phyloP scores from a whole-genome alignment of 1,284 basidiomycete genomes.

The Salmacisia buchloeana region DNA sequence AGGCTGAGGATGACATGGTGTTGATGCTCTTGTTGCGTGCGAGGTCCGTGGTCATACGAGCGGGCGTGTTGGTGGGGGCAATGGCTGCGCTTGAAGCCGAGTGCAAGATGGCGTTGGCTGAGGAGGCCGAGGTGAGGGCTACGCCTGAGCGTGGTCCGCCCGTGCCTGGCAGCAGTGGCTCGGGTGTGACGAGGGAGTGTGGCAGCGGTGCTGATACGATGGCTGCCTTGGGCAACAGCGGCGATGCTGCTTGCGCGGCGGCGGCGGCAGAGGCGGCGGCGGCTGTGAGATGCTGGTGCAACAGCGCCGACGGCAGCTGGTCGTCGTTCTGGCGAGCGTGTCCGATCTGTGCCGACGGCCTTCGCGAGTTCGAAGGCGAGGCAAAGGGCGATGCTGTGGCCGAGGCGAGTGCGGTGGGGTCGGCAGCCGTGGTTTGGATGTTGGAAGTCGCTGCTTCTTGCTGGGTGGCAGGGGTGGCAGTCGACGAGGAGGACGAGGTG shows the following conservation, averaged over 20 bases:
- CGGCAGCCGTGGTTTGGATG: slow-evolving; percentile 12
- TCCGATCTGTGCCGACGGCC: slow-evolving; percentile 18
- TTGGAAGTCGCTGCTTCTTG: slow-evolving; percentile 10
- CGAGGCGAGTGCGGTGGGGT: slow-evolving; percentile 13
- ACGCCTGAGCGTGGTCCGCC: slow-evolving; percentile 3
- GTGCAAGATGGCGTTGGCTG: not conserved
- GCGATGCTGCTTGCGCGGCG: not conserved
- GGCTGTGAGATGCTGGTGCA: slow-evolving; percentile 23
- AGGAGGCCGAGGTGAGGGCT: not conserved
- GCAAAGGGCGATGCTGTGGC: slow-evolving; percentile 15
- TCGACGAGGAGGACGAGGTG: not conserved
- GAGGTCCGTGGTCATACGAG: slow-evolving; percentile 27
- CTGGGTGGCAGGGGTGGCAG: not conserved
- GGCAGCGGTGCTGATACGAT: not conserved
- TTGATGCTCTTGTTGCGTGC: too few relatives aligned
- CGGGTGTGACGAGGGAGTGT: slow-evolving; percentile 3
- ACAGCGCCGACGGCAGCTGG: slow-evolving; percentile 23
- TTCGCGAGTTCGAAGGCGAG: slow-evolving; percentile 10
- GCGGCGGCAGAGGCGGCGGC: slow-evolving; percentile 12
- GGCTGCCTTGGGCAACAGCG: not conserved
- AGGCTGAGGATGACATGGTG: not conserved
- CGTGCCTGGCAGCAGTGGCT: not conserved
- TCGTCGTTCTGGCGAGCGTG: too few relatives aligned
- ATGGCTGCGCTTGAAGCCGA: slow-evolving; percentile 13
- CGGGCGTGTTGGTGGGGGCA: slow-evolving; percentile 23